Evolutionary conservation across 176 grass and related monocot genomes (phyloP).

Genomic region (Ensete ventricosum): DNA sequence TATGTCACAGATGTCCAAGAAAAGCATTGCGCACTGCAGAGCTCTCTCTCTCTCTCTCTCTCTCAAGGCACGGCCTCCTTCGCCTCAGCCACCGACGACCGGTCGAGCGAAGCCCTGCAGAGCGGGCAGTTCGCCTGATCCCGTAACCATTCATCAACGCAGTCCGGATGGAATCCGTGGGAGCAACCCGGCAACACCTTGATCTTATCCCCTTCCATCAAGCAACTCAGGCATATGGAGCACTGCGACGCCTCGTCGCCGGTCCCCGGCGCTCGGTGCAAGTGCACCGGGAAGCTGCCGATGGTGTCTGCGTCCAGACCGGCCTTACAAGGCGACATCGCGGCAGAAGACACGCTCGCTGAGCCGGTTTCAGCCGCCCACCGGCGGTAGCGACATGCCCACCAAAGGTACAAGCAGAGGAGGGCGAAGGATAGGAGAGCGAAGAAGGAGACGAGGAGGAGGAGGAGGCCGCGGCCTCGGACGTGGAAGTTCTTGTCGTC

Average conservation of each 20-base stretch:
- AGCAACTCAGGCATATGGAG: constrained; percentile 61
- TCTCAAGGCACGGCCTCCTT: not conserved
- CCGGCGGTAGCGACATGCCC: constrained; percentile 6
- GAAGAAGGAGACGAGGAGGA: constrained; percentile 5
- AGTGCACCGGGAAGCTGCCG: constrained; percentile 27
- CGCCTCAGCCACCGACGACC: not conserved
- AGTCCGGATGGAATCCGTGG: constrained; percentile 77
- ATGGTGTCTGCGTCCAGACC: constrained; percentile 41
- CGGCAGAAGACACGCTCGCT: not conserved
- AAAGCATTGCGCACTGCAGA: too few relatives aligned
- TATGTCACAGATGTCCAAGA: too few relatives aligned
- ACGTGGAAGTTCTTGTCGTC: constrained; percentile 14
- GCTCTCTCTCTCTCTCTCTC: not conserved
- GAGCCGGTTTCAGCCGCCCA: not conserved
- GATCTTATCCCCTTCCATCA: constrained; percentile 59
- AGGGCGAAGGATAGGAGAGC: not conserved
- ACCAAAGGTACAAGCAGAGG: not conserved
- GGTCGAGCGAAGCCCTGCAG: constrained; percentile 43
- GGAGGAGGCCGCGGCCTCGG: not conserved
- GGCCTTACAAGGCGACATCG: not conserved
- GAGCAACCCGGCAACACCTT: constrained; percentile 57
- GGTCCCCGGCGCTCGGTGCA: constrained; percentile 17
- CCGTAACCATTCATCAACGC: constrained; percentile 70
- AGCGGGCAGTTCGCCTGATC: constrained; percentile 61
- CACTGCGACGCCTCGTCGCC: constrained; percentile 32